These are phyloP conservation scores for Fusarium newnesense DNA, from an alignment of 2,329 filamentous ascomycete species.

Conservation along the genomic window DNA sequence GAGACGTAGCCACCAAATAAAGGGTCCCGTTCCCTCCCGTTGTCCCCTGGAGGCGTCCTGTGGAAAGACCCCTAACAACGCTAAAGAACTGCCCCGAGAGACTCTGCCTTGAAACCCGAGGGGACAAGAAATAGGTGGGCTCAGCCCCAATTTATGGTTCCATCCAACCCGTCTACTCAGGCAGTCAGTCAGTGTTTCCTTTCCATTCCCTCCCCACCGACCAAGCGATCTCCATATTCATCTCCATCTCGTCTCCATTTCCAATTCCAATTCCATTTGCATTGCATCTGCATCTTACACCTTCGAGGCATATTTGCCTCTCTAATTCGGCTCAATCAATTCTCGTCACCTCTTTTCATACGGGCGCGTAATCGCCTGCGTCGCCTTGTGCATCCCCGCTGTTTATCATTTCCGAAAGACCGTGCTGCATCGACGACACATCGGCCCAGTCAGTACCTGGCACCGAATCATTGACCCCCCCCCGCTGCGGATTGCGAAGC, in stretches of 20 bases:
- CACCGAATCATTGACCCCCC: slow-evolving; percentile 22
- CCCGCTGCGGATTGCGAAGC: slow-evolving; percentile 36
- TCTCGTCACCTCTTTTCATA: neutral
- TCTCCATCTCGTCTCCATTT: slow-evolving; percentile 20
- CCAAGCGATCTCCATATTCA: slow-evolving; percentile 29
- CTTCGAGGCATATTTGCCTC: neutral
- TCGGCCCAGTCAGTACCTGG: slow-evolving; percentile 28
- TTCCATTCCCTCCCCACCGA: slow-evolving; percentile 26
- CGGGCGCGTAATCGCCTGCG: slow-evolving; percentile 8
- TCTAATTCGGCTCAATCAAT: neutral
- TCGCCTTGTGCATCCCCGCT: neutral
- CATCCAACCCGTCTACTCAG: slow-evolving; percentile 7
- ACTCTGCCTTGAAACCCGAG: slow-evolving; percentile 16
- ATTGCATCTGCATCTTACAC: slow-evolving; percentile 1
- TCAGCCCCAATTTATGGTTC: slow-evolving; percentile 34
- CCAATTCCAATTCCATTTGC: slow-evolving; percentile 2
- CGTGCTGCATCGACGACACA: slow-evolving; percentile 32
- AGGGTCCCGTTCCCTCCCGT: neutral
- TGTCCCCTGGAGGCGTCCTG: neutral
- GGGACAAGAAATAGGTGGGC: slow-evolving; percentile 3
- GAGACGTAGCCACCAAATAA: slow-evolving; percentile 5
- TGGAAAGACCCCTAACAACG: slow-evolving; percentile 17
- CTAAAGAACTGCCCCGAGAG: slow-evolving; percentile 13
- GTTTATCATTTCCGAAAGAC: slow-evolving; percentile 21
- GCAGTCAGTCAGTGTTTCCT: slow-evolving; percentile 6